Conservation (phyloP, 2,329 filamentous ascomycete species). For the Trichophyton mentagrophytes region DNA sequence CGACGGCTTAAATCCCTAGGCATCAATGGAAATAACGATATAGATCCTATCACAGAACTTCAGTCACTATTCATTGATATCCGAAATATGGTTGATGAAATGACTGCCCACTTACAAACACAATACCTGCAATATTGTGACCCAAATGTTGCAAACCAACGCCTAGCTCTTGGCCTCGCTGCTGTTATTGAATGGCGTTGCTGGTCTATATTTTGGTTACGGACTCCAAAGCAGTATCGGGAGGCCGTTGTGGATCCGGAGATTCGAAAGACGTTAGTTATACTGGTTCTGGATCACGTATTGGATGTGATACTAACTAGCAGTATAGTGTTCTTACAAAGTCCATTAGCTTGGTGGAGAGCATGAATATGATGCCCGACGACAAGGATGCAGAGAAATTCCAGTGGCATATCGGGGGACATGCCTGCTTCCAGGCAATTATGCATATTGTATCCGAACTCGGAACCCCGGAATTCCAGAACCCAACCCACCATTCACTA, state of each 20-base stretch:
- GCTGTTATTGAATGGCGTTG: slow-evolving; percentile 10
- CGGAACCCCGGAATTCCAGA: slow-evolving; percentile 8
- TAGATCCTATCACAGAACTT: not conserved
- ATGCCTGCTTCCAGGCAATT: slow-evolving; percentile 11
- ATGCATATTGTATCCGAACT: slow-evolving; percentile 11
- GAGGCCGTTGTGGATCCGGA: slow-evolving; percentile 7
- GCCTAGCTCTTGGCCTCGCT: slow-evolving; percentile 8
- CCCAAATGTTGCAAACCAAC: slow-evolving; percentile 5
- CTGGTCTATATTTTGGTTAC: slow-evolving; percentile 11
- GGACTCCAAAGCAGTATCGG: slow-evolving; percentile 9
- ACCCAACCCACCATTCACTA: not conserved
- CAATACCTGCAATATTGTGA: slow-evolving; percentile 8
- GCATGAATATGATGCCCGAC: slow-evolving; percentile 7
- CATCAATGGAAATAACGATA: not conserved
- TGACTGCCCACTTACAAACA: not conserved
- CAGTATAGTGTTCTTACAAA: slow-evolving; percentile 8
- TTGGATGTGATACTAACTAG: not conserved
- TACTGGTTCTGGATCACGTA: not conserved
- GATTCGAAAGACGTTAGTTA: slow-evolving; percentile 1
- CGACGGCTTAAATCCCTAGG: not conserved
- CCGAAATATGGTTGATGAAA: not conserved
- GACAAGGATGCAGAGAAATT: slow-evolving; percentile 8
- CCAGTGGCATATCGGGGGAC: slow-evolving; percentile 10
- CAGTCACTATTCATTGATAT: not conserved
- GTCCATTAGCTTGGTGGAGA: slow-evolving; percentile 9